Percentiles rank a stretch among this genome's conserved stretches.
These are phyloP conservation scores for Sporothrix dimorphospora DNA, from an alignment of 2,329 filamentous ascomycete species.

Conservation along the genomic window DNA sequence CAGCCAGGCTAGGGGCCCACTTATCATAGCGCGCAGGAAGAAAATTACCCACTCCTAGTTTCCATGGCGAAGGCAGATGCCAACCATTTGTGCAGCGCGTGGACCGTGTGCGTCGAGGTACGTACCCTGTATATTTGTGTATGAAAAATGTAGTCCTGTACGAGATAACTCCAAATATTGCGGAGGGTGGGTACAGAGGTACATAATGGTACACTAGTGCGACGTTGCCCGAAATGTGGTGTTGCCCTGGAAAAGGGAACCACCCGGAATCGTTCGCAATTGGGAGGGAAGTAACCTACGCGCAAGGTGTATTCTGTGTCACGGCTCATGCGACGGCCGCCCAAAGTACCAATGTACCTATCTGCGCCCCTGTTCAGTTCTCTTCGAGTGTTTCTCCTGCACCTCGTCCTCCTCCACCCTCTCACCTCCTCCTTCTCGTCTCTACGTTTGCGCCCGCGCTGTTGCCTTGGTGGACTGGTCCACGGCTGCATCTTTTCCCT, in stretches of 20 bases:
- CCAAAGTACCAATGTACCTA: slow-evolving; percentile 21
- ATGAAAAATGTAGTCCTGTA: neutral
- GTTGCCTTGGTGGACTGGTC: slow-evolving; percentile 5
- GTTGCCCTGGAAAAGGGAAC: slow-evolving; percentile 25
- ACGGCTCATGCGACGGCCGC: slow-evolving; percentile 20
- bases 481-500: neutral
- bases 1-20: slow-evolving; percentile 1
- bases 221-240: slow-evolving; percentile 10
- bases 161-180: neutral
- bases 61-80: slow-evolving; percentile 15
- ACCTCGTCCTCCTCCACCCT: neutral
- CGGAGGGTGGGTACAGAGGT: neutral
- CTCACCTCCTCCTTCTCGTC: neutral
- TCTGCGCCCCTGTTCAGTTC: neutral
- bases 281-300: slow-evolving; percentile 27
- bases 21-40: slow-evolving; percentile 20
- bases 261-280: slow-evolving; percentile 16
- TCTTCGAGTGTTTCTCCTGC: slow-evolving; percentile 4
- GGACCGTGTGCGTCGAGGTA: neutral
- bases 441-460: neutral
- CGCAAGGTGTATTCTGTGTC: slow-evolving; percentile 33
- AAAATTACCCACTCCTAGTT: slow-evolving; percentile 21
- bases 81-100: slow-evolving; percentile 20
- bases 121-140: neutral
- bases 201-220: neutral